A percentile compares a stretch with the other conserved stretches of the same genome.
These are phyloP conservation scores for Paspalum vaginatum DNA, from an alignment of 176 grass and related monocot genomes.

Conservation along the genomic window DNA sequence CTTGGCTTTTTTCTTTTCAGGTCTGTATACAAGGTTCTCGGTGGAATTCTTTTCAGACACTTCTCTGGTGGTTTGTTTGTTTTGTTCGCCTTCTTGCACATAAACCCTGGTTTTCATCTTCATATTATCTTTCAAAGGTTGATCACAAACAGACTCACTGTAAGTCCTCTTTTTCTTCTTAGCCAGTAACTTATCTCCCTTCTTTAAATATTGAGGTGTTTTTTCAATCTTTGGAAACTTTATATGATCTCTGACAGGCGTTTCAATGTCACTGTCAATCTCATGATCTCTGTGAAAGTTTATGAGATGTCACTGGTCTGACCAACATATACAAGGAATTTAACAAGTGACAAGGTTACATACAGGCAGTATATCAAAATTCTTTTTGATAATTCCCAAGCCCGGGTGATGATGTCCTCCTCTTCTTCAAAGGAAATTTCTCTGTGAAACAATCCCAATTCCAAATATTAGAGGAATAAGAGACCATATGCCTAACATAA, in stretches of 20 bases:
- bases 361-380: constrained; percentile 89
- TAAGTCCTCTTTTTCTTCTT: constrained; percentile 47
- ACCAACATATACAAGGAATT: constrained; percentile 40
- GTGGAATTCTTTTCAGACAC: constrained; percentile 26
- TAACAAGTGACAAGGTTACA: constrained; percentile 27
- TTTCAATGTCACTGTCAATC: constrained; percentile 57
- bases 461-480: constrained; percentile 29
- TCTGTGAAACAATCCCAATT: constrained; percentile 38
- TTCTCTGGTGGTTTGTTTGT: constrained; percentile 15
- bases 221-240: constrained; percentile 55
- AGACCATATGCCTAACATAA: constrained; percentile 1
- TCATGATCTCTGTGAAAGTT: constrained; percentile 70
- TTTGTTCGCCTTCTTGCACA: constrained; percentile 28
- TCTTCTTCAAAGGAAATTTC: constrained; percentile 62
- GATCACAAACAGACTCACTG: constrained; percentile 32
- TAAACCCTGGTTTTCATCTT: not conserved
- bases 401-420: constrained; percentile 46
- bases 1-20: constrained; percentile 41
- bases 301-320: constrained; percentile 24
- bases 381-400: constrained; percentile 74
- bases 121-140: constrained; percentile 13
- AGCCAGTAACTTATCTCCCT: constrained; percentile 14
- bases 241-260: constrained; percentile 72
- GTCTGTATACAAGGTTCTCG: constrained; percentile 12
- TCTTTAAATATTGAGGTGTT: constrained; percentile 30